phyloP scores from a whole-genome alignment of 306 rosid genomes.

The Inga oerstediana region DNA sequence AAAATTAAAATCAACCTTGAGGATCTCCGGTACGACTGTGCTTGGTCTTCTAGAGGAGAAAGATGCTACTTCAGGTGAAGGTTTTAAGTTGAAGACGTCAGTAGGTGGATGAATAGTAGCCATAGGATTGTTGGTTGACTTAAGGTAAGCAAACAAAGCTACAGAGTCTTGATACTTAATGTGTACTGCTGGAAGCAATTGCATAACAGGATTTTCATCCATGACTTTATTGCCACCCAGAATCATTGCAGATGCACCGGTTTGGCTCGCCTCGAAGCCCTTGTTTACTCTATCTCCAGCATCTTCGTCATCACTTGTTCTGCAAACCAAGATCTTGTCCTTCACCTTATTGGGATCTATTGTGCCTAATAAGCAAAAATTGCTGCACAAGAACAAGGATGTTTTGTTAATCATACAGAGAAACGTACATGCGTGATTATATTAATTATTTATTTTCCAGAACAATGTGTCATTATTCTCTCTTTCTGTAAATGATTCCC shows the following conservation, averaged over 20 bases:
- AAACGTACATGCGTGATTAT: no score
- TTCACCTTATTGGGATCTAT: background rate
- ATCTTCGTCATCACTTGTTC: background rate
- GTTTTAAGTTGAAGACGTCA: background rate
- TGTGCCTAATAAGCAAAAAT: background rate
- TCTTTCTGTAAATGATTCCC: no score
- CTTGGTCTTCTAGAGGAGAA: background rate
- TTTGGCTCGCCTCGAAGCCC: background rate
- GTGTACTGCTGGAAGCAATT: background rate
- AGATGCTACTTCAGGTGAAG: background rate
- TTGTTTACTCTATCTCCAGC: accelerated
- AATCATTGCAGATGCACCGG: background rate
- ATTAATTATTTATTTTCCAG: no score
- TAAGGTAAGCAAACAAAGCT: background rate
- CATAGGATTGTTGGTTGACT: background rate
- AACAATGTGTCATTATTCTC: no score
- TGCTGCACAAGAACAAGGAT: background rate
- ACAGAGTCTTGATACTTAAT: background rate
- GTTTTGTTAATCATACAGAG: no score
- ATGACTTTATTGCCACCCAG: no score
- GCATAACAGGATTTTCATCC: no score
- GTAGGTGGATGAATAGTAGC: background rate
- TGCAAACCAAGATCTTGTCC: background rate
- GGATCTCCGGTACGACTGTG: background rate
- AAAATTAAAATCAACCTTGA: background rate